phyloP scores from a whole-genome alignment of 495 filamentous ascomycete genomes.

The Penicillium arizonense region DNA sequence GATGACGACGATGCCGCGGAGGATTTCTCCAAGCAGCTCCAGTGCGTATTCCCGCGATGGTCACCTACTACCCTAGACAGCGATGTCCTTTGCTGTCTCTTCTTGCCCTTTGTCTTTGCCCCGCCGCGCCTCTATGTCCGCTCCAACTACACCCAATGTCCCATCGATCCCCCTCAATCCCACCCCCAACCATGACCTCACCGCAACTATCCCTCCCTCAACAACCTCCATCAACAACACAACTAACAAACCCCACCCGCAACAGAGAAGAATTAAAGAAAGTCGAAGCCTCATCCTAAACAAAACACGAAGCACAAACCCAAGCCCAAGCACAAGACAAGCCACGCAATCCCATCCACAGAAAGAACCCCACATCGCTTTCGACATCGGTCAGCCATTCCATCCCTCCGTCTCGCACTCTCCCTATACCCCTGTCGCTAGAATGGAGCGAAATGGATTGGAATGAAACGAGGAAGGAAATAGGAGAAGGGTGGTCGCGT shows the following conservation, averaged over 20 bases:
- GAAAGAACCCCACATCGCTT: neutral
- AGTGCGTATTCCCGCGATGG: constrained; percentile 48
- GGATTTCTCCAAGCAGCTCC: constrained; percentile 93
- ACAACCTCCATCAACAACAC: neutral
- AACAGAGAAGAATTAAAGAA: constrained; percentile 93
- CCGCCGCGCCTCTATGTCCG: neutral
- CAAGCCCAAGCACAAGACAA: neutral
- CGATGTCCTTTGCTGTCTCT: neutral
- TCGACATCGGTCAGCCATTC: constrained; percentile 2
- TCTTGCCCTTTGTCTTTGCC: neutral
- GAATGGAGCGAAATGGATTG: no score
- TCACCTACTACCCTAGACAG: neutral
- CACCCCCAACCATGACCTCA: neutral
- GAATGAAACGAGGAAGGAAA: no score
- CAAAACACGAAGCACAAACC: neutral
- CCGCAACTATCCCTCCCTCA: no score
- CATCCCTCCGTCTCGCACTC: neutral
- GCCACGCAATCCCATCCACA: neutral
- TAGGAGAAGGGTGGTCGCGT: no score
- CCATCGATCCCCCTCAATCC: neutral
- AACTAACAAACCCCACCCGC: constrained; percentile 12
- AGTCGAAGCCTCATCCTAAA: constrained; percentile 60
- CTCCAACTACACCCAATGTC: neutral
- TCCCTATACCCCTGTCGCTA: constrained; percentile 6
- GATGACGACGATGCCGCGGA: constrained; percentile 97